These are phyloP conservation scores for Coniochaeta sp. DNA, from an alignment of 2,329 filamentous ascomycete genomes.

Conservation along the genomic window DNA sequence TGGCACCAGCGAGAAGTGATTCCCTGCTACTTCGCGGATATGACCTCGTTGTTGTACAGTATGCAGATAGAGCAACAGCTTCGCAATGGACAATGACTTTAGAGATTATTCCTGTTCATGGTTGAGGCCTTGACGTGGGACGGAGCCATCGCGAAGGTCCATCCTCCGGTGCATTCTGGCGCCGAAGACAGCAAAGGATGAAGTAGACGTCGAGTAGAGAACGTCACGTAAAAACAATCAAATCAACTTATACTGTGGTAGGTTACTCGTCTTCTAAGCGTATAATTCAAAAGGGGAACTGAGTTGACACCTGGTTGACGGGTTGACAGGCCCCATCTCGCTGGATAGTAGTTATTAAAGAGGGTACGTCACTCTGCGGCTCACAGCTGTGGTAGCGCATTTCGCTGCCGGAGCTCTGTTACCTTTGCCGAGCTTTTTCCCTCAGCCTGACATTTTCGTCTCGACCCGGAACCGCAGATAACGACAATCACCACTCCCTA, in stretches of 20 bases:
- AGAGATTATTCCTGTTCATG: no score
- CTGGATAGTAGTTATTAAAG: neutral
- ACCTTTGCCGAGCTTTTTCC: conserved; percentile 21
- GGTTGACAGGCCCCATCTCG: neutral
- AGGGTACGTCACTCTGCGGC: conserved; percentile 3
- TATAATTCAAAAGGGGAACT: no score
- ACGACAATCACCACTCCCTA: conserved; percentile 21
- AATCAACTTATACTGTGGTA: neutral
- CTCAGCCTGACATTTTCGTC: conserved; percentile 16
- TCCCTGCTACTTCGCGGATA: neutral
- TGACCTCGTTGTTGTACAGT: conserved; percentile 16
- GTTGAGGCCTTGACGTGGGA: no score
- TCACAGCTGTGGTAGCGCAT: conserved; percentile 1
- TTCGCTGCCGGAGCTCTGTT: neutral
- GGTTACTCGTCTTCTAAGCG: no score
- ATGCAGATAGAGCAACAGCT: conserved; percentile 21
- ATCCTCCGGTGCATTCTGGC: no score
- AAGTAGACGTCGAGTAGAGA: no score
- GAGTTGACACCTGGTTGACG: neutral
- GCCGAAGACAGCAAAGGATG: no score
- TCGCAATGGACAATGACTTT: conserved; percentile 4
- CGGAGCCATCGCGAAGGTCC: no score
- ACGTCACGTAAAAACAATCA: no score
- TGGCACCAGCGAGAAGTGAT: neutral
- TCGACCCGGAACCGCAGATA: neutral